phyloP scores from a whole-genome alignment of 2,329 filamentous ascomycete species.

The Cercospora canescens region DNA sequence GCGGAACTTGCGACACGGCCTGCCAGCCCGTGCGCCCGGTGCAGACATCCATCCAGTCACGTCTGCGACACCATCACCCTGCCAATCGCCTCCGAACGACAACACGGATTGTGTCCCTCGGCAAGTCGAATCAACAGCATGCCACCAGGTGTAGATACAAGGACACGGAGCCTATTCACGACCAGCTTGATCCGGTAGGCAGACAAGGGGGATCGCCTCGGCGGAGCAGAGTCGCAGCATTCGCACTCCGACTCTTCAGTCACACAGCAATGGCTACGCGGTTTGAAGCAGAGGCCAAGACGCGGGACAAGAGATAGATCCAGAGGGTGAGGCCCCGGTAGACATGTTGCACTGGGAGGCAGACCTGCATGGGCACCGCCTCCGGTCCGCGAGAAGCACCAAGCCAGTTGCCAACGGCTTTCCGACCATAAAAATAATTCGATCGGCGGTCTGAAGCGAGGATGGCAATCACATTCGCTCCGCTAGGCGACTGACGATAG shows the following conservation, averaged over 20 bases:
- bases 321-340: not conserved
- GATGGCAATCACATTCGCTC: not conserved
- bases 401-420: not conserved
- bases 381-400: not conserved
- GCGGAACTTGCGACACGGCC: constrained; percentile 8
- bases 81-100: not conserved
- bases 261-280: not conserved
- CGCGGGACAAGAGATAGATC: not conserved
- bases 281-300: not conserved
- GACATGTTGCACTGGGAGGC: not conserved
- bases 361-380: not conserved
- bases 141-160: not conserved
- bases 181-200: not conserved
- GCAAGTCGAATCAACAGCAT: not conserved
- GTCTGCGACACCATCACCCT: constrained; percentile 7
- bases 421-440: not conserved
- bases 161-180: no score
- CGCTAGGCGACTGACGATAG: not conserved
- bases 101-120: not conserved
- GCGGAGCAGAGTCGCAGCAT: not conserved
- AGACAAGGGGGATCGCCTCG: not conserved
- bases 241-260: not conserved
- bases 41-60: constrained; percentile 1
- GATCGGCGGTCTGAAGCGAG: not conserved
- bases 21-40: not conserved